Percentiles rank a stretch among this genome's conserved stretches.
phyloP scores from a whole-genome alignment of 176 grass and related monocot genomes.

The Oryza glaberrima region DNA sequence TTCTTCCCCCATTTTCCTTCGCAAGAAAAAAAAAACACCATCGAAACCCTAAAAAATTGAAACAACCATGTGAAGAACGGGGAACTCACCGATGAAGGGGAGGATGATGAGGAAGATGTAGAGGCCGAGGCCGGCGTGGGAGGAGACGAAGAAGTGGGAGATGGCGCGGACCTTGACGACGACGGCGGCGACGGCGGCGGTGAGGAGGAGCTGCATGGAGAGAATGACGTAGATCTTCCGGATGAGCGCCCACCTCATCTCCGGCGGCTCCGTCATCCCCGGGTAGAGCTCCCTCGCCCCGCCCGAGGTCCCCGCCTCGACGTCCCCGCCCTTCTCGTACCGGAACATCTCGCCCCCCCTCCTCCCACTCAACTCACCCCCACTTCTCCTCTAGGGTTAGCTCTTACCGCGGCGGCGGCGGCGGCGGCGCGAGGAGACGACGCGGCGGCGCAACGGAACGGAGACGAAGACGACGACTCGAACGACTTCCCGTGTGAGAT shows the following conservation, averaged over 20 bases:
- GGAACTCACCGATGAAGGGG: conserved; percentile 56
- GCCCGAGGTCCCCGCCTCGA: conserved; percentile 57
- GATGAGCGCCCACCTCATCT: conserved; percentile 85
- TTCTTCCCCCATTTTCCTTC: neutral
- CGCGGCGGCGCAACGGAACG: neutral
- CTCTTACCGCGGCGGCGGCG: neutral
- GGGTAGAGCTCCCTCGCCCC: conserved; percentile 58
- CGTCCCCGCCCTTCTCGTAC: conserved; percentile 61
- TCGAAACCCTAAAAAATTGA: neutral
- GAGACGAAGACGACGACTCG: neutral
- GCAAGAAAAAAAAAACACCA: too few relatives aligned
- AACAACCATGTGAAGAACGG: neutral
- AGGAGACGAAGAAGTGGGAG: conserved; percentile 74
- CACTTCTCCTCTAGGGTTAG: neutral
- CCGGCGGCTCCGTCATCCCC: conserved; percentile 70
- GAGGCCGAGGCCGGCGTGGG: conserved; percentile 52
- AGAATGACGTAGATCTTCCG: conserved; percentile 86
- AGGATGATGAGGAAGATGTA: conserved; percentile 78
- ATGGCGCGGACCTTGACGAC: conserved; percentile 76
- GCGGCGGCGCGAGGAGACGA: too few relatives aligned
- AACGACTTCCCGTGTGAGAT: neutral
- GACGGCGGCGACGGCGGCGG: conserved; percentile 65
- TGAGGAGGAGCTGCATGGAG: conserved; percentile 65
- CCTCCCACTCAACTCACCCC: neutral
- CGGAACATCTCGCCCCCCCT: conserved; percentile 24